Base-by-base conservation (phyloP, 352 stramenopile species). In the Pythium myriotylum region DNA sequence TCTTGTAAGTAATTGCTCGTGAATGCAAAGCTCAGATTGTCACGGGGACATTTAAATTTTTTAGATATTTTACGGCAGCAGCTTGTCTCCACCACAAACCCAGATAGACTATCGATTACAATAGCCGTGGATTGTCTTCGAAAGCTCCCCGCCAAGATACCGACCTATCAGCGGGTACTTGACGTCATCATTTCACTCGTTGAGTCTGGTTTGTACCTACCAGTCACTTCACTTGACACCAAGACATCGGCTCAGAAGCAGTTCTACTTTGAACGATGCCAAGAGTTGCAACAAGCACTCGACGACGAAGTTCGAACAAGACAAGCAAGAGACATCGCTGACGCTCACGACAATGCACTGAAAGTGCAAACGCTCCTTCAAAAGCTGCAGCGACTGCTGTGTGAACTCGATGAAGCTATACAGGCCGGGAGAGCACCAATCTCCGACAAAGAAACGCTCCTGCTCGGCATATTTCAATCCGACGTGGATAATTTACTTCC, bases 91-190 rank as follows among this genome's bases (percentile, higher is more conserved):
- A 70, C 56, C 4, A 47, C 65, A 14, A 65, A 89, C 32, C 79
- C 81, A 0, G 68, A 93, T 45, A 26, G 66, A 6, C 2, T 87
- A 2, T 89, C 84, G 0, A 65, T 86, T n/a, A 53, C 71, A 2
- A 88, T 93, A 40, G 84, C 84, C 3, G 67, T 93, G 51, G 81
- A 93, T 45, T 93, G 84, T 54, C 57, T 93, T 17, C 79, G 77
- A 41, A 84, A 88, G 19, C 65, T 93, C 27, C 63, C 81, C 0
- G 26, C 66, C 1, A 70, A 62, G 16, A 68, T 93, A 2, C 84
- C 84, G 45, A 70, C 76, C n/a, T 90, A 90, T 64, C 71, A 66
- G 20, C 81, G 78, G 5, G 70, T 90, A 29, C 54, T 93, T 19
- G 72, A 85, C 37, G 73, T 88, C 17, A 68, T 80, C 13, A 67